Evolutionary conservation across 306 rosid species (phyloP), one percentile per base, ranked within the genome.

Genomic region (Arachis hypogaea): DNA sequence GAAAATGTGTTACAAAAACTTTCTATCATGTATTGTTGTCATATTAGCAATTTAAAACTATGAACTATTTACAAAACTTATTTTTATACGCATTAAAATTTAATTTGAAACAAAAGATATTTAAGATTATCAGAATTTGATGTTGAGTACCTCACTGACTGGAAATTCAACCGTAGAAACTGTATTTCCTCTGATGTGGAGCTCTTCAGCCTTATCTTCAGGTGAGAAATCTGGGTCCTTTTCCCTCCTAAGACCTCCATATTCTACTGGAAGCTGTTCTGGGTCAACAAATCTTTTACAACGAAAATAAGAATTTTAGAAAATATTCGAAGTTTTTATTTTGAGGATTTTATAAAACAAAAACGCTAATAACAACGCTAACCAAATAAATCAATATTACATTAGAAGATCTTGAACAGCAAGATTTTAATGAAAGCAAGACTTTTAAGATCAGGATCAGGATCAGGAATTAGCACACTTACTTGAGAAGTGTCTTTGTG

Each of bases 201-300:
- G 67, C 85, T 85, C 85, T n/a, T 63, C 75, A 70, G 83, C 82
- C 68, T 77, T 81, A 63, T 91, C 97, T 33, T 50, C 77, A 12
- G 90, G 65, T 0, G 96, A 74, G 36, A 94, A 92, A 14, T 87
- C 92, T 5, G 68, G 69, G 38, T 91, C 95, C 3, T 66, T 78
- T 9, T 89, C 90, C 80, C 99, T 82, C 70, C 80, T 81, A 55
- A 94, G 92, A 69, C 99, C 99, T 0, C 99, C 96, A 72, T 86
- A 85, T 74, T 88, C 83, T 66, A 76, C 82, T 14, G 96, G 92
- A 80, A 92, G 93, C 9, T 81, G 65, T 80, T 92, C 99, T 7
- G 98, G 86, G 41, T 84, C 87, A 80, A 94, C 75, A 41, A 54
- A 88, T 43, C 80, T 97, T 92, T 64, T 54, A 59, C 29, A 65